Evolutionary conservation across 1,139 yeast species (phyloP), one percentile per base, ranked within the genome.

Genomic region (Kurtzmaniella quercitrusa): DNA sequence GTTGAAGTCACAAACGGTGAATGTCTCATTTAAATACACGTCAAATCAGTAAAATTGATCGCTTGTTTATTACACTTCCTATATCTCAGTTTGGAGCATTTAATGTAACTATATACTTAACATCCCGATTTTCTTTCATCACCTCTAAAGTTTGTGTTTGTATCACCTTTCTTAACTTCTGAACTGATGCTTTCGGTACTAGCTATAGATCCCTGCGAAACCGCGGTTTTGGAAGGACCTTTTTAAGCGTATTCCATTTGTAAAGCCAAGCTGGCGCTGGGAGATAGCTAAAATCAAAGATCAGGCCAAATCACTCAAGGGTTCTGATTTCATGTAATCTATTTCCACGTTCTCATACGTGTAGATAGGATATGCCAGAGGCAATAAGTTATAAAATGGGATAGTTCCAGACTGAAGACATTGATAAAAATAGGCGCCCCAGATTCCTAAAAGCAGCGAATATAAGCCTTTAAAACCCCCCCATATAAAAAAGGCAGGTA

Each of bases 371-470:
- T 78, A 69, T 1, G 81, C 74, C 0, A 79, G 78, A 1, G 73
- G 67, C 36, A 66, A 50, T 33, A 72, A 55, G 50, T 72, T 72
- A 51, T 68, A 70, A 20, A 72, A 42, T 2, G 78, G 77, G 26
- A 74, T 50, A 0, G 85, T 76, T 35, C 66, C 63, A 1, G 83
- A 76, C 51, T 80, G 84, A 28, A 78, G 56, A 53, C 87, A 81
- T 48, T 76, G 80, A 58, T 80, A 81, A 17, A 78, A 50, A 52
- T 81, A 81, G 0, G 82, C 85, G 2, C 77, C 74, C 6, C 66
- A 53, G 47, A 78, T 71, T 1, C 87, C 86, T 15, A 72, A 54
- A 2, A 74, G 46, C 0, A 77, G 64, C 45, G 70, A 68, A 14
- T 68, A 51, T 41, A 76, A 67, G 2, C 70, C 47, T 3, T 59